Conservation (phyloP, 2,329 filamentous ascomycete species). For the Metarhizium sp. region DNA sequence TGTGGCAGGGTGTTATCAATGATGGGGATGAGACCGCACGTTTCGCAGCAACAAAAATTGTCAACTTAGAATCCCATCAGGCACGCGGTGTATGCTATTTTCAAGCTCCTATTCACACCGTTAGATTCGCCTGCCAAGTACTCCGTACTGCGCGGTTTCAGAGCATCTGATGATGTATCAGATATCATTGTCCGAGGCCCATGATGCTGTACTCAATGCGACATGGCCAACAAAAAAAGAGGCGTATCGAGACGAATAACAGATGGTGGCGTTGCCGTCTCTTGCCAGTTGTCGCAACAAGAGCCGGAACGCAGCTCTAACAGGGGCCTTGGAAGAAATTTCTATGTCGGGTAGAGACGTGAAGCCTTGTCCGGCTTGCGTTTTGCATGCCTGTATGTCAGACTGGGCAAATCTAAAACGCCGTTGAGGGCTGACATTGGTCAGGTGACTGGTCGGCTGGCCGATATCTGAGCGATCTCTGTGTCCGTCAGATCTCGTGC, state of each 20-base stretch:
- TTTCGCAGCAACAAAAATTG: not conserved
- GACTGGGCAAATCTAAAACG: not conserved
- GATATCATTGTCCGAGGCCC: not conserved
- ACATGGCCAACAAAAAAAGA: not conserved
- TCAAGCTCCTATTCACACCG: not conserved
- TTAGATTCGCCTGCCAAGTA: not conserved
- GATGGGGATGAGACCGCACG: not conserved
- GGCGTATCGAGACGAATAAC: not conserved
- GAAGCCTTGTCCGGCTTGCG: no score
- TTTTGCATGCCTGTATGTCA: not conserved
- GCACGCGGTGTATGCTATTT: not conserved
- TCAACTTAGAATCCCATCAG: not conserved
- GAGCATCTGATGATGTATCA: not conserved
- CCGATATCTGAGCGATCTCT: conserved; percentile 2
- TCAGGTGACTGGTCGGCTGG: not conserved
- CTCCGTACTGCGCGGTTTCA: not conserved
- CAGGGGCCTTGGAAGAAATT: not conserved
- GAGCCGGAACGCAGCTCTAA: not conserved
- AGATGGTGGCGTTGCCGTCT: not conserved
- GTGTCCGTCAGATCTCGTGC: conserved; percentile 6
- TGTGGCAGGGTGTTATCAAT: not conserved
- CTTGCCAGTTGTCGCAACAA: not conserved
- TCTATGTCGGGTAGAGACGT: not conserved
- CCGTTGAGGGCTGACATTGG: not conserved
- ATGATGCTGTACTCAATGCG: not conserved